phyloP scores from a whole-genome alignment of 495 filamentous ascomycete species.

The Trichodelitschia bisporula region DNA sequence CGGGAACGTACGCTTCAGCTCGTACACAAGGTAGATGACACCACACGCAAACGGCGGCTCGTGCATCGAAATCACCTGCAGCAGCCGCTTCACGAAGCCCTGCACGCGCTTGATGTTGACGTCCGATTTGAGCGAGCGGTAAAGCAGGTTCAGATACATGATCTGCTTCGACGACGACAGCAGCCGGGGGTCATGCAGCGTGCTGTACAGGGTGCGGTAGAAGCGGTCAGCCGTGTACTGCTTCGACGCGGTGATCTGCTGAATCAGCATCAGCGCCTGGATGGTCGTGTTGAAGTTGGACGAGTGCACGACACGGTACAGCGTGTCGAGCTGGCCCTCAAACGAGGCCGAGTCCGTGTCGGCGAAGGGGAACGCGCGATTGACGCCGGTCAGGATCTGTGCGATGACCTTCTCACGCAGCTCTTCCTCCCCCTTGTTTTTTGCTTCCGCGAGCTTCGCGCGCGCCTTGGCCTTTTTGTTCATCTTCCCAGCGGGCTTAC shows the following conservation, averaged over 20 bases:
- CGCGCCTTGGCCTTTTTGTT: constrained; percentile 20
- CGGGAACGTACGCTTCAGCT: constrained; percentile 51
- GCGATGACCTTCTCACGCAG: constrained; percentile 74
- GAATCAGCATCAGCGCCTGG: constrained; percentile 85
- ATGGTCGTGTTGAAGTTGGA: constrained; percentile 98
- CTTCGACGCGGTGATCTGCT: constrained; percentile 64
- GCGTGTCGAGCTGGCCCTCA: constrained; percentile 69
- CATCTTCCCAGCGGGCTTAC: constrained; percentile 15
- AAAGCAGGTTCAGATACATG: constrained; percentile 79
- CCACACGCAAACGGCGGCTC: constrained; percentile 84
- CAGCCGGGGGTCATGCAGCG: constrained; percentile 70
- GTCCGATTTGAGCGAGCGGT: constrained; percentile 66
- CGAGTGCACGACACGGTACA: constrained; percentile 88
- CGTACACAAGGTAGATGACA: constrained; percentile 61
- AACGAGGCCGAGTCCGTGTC: constrained; percentile 46
- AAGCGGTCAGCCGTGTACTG: constrained; percentile 64
- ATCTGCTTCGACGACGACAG: constrained; percentile 82
- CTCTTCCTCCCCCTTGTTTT: constrained; percentile 28
- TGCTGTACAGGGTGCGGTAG: constrained; percentile 88
- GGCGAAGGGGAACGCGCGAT: constrained; percentile 83
- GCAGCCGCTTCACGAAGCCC: constrained; percentile 71
- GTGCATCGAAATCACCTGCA: constrained; percentile 68
- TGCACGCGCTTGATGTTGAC: constrained; percentile 71
- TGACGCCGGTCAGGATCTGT: constrained; percentile 75
- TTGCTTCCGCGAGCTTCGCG: constrained; percentile 12